A percentile compares a stretch with the other conserved stretches of the same genome.
phyloP scores from a whole-genome alignment of 768 basidiomycete species.

The Trametes coccinea region DNA sequence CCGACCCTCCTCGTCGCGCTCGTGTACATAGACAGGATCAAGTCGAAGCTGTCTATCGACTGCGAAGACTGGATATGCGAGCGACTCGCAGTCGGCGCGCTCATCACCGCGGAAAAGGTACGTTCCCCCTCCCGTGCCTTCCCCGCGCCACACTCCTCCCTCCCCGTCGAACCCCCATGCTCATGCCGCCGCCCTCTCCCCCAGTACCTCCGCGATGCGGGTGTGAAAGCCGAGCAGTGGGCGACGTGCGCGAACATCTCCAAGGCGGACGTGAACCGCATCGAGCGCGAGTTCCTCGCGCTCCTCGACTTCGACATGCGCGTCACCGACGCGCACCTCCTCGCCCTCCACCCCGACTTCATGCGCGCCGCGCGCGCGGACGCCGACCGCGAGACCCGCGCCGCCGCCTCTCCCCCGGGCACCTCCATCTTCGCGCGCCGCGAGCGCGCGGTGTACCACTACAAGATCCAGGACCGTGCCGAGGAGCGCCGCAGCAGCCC shows the following conservation, averaged over 20 bases:
- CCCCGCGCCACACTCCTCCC: neutral
- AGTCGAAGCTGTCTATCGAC: slow-evolving; percentile 20
- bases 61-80: slow-evolving; percentile 35
- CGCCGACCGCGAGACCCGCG: neutral
- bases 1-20: slow-evolving; percentile 31
- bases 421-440: slow-evolving; percentile 2
- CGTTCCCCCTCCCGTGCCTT: neutral
- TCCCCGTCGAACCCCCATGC: too few relatives aligned
- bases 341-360: slow-evolving; percentile 21
- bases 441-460: slow-evolving; percentile 2
- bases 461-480: neutral
- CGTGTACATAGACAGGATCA: slow-evolving; percentile 30
- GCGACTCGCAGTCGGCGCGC: slow-evolving; percentile 44
- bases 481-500: neutral
- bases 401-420: neutral
- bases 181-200: too few relatives aligned
- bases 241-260: slow-evolving; percentile 27
- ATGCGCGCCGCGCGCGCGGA: neutral
- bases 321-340: slow-evolving; percentile 26
- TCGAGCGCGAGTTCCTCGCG: slow-evolving; percentile 33
- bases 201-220: slow-evolving; percentile 80
- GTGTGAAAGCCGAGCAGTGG: slow-evolving; percentile 48
- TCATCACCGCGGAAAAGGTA: slow-evolving; percentile 43
- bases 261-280: slow-evolving; percentile 28
- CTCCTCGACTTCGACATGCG: slow-evolving; percentile 31